Evolutionary conservation across 495 filamentous ascomycete species (phyloP), one percentile per base, ranked within the genome.

Genomic region (Hyaloscypha variabilis): DNA sequence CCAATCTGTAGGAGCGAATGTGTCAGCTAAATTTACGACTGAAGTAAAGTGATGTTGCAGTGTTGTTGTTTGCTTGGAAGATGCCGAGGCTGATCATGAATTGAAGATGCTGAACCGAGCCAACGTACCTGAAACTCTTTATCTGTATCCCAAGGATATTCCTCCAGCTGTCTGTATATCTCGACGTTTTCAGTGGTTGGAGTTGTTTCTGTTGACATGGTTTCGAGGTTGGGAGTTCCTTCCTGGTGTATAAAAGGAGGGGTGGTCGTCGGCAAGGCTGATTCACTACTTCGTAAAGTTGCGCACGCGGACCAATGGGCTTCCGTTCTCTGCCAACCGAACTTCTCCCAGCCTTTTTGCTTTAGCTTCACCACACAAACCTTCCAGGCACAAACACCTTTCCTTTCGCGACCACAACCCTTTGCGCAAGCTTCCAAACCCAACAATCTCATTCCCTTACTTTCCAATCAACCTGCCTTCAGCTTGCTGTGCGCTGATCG

Each of bases 101-200:
- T 21, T 24, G 63, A 52, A 19, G 24, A 29, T 25, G 21, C 6
- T 59, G 31, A 63, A 46, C 49, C 62, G 8, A 29, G 30, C 31
- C 30, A 39, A 58, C 67, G 57, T 73, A 79, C 78, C 72, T 86
- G 82, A 67, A 85, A 87, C 67, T 85, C 83, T 58, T 74, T 70
- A 67, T 87, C 85, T 60, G 71, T 68, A 53, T 77, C 79, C 85
- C 85, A 87, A 17, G 74, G 64, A 73, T 87, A 87, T n/a, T 58
- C 58, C 51, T 83, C 77, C n/a, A 87, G 65, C 49, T 79, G 73
- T 52, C 74, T 67, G 67, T 77, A 83, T 17, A 82, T 66, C 19
- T 66, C 68, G 13, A 25, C 29, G 23, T 66, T 23, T 29, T 71
- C 60, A 30, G 31, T 2, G 24, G 34, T 30, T 54, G 30, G 66